Percentiles rank a stretch among this genome's conserved stretches.
Conservation (phyloP, 129 eudicot genomes). For the Calendula officinalis region DNA sequence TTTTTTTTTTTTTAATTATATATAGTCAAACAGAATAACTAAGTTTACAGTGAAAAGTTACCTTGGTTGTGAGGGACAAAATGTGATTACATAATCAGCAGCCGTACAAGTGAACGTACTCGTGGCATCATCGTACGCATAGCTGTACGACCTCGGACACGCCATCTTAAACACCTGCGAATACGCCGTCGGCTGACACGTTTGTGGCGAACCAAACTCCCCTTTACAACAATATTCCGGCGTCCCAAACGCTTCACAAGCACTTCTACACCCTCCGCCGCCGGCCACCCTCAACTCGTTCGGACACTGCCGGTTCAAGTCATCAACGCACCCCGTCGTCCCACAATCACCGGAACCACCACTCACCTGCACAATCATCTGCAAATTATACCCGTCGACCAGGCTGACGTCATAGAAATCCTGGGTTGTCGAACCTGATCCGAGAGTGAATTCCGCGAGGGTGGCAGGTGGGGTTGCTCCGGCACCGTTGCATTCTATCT, state of each 20-base stretch:
- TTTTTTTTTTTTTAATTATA: too few relatives aligned
- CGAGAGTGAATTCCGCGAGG: slow-evolving; percentile 73
- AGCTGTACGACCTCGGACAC: slow-evolving; percentile 72
- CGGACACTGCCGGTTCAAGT: slow-evolving; percentile 61
- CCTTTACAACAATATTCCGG: slow-evolving; percentile 68
- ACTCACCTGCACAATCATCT: slow-evolving; percentile 47
- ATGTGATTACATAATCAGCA: slow-evolving; percentile 58
- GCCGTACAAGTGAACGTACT: slow-evolving; percentile 73
- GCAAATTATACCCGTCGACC: slow-evolving; percentile 68
- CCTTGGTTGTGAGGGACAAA: slow-evolving; percentile 61
- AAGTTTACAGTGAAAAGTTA: slow-evolving; percentile 21
- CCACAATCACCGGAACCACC: slow-evolving; percentile 62
- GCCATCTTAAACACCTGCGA: slow-evolving; percentile 64
- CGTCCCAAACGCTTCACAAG: slow-evolving; percentile 64
- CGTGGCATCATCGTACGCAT: slow-evolving; percentile 75
- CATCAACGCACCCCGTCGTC: slow-evolving; percentile 63
- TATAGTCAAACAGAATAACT: neutral
- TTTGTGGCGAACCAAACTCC: slow-evolving; percentile 44
- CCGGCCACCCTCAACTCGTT: slow-evolving; percentile 41
- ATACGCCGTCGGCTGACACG: slow-evolving; percentile 60
- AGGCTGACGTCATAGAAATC: slow-evolving; percentile 79
- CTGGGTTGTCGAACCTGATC: slow-evolving; percentile 40
- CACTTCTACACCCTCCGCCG: slow-evolving; percentile 64
- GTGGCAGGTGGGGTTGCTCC: slow-evolving; percentile 72
- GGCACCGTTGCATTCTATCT: slow-evolving; percentile 55